Evolutionary conservation across 331 rosid species (phyloP), one percentile per base, ranked within the genome.

Genomic region (Pyrus hybrid): DNA sequence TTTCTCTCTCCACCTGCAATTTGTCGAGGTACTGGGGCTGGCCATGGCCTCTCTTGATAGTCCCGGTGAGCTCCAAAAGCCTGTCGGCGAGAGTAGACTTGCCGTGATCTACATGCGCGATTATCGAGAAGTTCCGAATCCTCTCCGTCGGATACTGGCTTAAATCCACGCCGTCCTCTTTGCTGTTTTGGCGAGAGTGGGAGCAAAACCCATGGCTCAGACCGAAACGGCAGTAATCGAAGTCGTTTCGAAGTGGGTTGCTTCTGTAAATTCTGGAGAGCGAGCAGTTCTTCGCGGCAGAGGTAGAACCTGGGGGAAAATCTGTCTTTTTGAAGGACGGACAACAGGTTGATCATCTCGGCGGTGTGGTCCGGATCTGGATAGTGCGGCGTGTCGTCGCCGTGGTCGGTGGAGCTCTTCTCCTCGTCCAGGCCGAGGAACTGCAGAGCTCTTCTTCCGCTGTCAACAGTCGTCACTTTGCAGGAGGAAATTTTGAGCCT

Each of bases 1-100:
- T 87, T 81, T 91, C 96, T 81, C 97, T 90, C 87, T 93, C 97
- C 81, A 93, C 98, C 95, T 93, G 98, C 87, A 89, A 81, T 41
- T 89, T 93, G 72, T 93, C 98, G 63, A 93, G 97, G 84, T 91
- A 93, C 83, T 91, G 98, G 80, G 97, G 93, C 76, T 89, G 98
- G 58, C 98, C 98, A 80, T 81, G 93, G 23, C 98, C 98, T 77
- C 86, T 87, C 80, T 89, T 93, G 63, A 93, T 91, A 64, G 98
- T 93, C 54, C 96, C 96, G n/a, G 98, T 91, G 78, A 91, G 98
- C 86, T 93, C 97, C 43, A 93, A 72, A 23, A 93, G 92, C 10
- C 98, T 75, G 79, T 93, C 98, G 63, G 97, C 97, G 37, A 91
- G 91, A 6, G 97, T 91, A 57, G 92, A 93, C 82, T 93, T 93